Conservation (phyloP, 1,139 yeast genomes). For the Candida buenavistaensis region DNA sequence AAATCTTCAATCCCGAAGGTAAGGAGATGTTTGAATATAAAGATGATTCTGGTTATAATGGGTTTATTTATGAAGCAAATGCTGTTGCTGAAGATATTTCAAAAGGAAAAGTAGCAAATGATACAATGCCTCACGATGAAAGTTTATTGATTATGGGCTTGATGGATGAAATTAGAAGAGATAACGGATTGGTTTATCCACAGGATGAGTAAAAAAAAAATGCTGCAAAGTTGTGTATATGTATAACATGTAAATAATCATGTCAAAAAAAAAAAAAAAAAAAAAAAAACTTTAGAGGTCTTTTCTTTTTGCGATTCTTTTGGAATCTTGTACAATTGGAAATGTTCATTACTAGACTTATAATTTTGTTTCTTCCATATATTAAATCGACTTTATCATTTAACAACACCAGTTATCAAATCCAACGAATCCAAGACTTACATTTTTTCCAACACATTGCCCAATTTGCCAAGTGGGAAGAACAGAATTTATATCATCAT, state of each 20-base stretch:
- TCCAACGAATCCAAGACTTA: constrained; percentile 4
- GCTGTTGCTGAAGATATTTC: constrained; percentile 45
- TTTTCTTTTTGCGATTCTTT: too few species aligned
- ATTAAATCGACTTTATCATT: background rate
- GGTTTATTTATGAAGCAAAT: constrained; percentile 55
- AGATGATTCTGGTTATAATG: constrained; percentile 34
- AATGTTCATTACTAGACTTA: too few species aligned
- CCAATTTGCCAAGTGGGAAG: constrained; percentile 11
- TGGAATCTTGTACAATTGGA: too few species aligned
- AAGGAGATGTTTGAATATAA: constrained; percentile 23
- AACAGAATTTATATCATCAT: constrained; percentile 4
- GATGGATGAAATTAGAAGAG: constrained; percentile 45
- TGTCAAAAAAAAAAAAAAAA: too few species aligned
- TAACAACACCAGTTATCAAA: background rate
- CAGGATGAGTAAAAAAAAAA: constrained; percentile 25
- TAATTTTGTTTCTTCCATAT: background rate
- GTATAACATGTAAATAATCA: too few species aligned
- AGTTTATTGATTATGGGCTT: constrained; percentile 42
- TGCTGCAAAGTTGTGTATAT: too few species aligned
- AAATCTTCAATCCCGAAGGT: constrained; percentile 25
- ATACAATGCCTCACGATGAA: constrained; percentile 43
- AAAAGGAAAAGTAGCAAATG: constrained; percentile 34
- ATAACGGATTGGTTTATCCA: constrained; percentile 43
- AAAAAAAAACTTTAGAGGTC: too few species aligned
- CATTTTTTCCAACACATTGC: constrained; percentile 7